phyloP scores from a whole-genome alignment of 768 basidiomycete species.

The Boletus vinaceobasis region DNA sequence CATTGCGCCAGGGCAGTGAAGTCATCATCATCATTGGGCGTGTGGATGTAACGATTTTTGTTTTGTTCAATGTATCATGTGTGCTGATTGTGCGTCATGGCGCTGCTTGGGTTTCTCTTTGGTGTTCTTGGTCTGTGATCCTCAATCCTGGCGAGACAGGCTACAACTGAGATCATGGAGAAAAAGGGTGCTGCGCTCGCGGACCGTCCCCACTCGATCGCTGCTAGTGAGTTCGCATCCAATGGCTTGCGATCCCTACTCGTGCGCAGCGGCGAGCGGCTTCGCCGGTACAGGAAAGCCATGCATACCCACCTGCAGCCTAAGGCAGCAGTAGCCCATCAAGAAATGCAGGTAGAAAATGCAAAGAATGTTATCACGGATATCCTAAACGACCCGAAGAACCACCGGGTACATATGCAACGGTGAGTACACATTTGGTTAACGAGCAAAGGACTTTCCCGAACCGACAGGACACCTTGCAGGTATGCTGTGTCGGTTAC shows the following conservation, averaged over 20 bases:
- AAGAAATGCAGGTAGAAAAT: constrained; percentile 40
- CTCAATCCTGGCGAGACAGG: no score
- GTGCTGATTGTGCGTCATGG: no score
- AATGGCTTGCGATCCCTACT: constrained; percentile 47
- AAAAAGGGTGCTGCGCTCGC: constrained; percentile 47
- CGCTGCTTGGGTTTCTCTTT: no score
- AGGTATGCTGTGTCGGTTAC: constrained; percentile 18
- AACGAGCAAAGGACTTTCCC: no score
- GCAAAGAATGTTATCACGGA: constrained; percentile 24
- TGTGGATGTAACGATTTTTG: constrained; percentile 22
- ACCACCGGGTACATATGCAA: constrained; percentile 42
- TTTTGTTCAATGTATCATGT: no score
- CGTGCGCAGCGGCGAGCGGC: constrained; percentile 48
- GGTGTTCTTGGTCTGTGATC: no score
- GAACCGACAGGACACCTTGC: no score
- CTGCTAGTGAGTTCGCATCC: no score
- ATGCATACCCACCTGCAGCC: constrained; percentile 49
- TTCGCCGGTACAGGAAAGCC: constrained; percentile 53
- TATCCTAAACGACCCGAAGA: constrained; percentile 30
- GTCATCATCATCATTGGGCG: constrained; percentile 20
- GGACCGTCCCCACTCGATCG: constrained; percentile 49
- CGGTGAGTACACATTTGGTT: no score
- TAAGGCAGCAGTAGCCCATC: constrained; percentile 41
- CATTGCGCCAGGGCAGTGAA: constrained; percentile 44
- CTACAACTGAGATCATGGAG: constrained; percentile 58